Evolutionary conservation across 306 rosid species (phyloP).

Genomic region (Calophaca sinica): DNA sequence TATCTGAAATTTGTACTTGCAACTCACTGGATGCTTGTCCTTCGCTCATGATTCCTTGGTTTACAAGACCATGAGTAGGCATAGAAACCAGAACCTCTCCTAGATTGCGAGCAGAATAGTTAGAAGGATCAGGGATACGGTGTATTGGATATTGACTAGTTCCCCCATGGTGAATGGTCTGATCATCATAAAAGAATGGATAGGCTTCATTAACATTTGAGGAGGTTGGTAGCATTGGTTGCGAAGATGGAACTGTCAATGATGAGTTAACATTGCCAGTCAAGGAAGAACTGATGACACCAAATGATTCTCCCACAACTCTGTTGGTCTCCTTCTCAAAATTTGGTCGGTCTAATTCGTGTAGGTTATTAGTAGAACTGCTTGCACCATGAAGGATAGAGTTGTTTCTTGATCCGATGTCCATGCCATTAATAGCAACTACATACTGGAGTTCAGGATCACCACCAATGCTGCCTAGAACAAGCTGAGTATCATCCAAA

Average conservation of each 20-base stretch:
- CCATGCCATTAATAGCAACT: constrained; percentile 84
- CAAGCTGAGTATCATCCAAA: constrained; percentile 73
- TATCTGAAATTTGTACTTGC: constrained; percentile 55
- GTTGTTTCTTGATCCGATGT: constrained; percentile 66
- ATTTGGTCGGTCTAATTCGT: constrained; percentile 66
- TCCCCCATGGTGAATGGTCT: constrained; percentile 54
- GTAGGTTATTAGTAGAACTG: constrained; percentile 64
- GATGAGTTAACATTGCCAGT: constrained; percentile 56
- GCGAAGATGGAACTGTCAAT: constrained; percentile 54
- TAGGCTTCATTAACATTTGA: constrained; percentile 61
- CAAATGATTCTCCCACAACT: constrained; percentile 52
- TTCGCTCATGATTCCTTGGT: constrained; percentile 54
- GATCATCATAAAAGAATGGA: constrained; percentile 56
- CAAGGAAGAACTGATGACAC: constrained; percentile 50
- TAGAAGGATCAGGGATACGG: constrained; percentile 55
- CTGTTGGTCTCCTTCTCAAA: constrained; percentile 59
- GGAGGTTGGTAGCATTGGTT: constrained; percentile 55
- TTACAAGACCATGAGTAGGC: constrained; percentile 53
- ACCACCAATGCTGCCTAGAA: constrained; percentile 66
- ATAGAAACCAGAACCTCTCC: constrained; percentile 53
- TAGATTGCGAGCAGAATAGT: constrained; percentile 44
- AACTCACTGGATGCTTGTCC: constrained; percentile 49
- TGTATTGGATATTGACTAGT: constrained; percentile 59
- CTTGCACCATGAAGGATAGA: constrained; percentile 57
- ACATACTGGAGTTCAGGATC: constrained; percentile 81